Evolutionary conservation across 2,329 filamentous ascomycete genomes (phyloP).

Genomic region (Didymella arachidicola): DNA sequence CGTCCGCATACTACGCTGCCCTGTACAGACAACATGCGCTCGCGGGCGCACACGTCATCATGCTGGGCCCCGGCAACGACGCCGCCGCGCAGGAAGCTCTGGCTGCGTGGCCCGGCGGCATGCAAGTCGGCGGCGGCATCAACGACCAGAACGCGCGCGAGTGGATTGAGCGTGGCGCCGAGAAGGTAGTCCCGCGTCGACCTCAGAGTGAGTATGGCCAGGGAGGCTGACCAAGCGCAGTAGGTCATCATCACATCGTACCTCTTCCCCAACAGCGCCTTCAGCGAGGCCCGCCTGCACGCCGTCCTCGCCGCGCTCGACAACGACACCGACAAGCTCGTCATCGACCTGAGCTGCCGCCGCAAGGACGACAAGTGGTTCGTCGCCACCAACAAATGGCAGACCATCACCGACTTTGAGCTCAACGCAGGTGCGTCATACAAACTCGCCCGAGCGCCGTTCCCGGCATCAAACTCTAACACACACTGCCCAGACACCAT

Average conservation of each 20-base stretch:
- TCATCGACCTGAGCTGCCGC: constrained; percentile 94
- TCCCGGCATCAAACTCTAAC: too few relatives aligned
- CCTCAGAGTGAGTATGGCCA: constrained; percentile 2
- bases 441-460: too few relatives aligned
- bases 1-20: constrained; percentile 79
- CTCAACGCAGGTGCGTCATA: constrained; percentile 76
- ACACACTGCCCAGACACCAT: constrained; percentile 72
- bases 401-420: constrained; percentile 96
- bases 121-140: constrained; percentile 96
- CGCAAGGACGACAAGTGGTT: constrained; percentile 80
- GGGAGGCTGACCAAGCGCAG: constrained; percentile 34
- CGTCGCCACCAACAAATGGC: constrained; percentile 99
- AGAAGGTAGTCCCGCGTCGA: constrained; percentile 71
- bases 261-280: constrained; percentile 84
- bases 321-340: constrained; percentile 79
- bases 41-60: constrained; percentile 89
- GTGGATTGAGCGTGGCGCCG: constrained; percentile 89
- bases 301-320: constrained; percentile 76
- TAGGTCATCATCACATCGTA: constrained; percentile 98
- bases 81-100: constrained; percentile 80
- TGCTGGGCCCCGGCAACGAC: constrained; percentile 89
- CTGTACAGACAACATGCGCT: constrained; percentile 81
- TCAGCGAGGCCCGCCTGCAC: constrained; percentile 78
- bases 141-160: constrained; percentile 80
- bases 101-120: constrained; percentile 75